Evolutionary conservation across 805 yeast genomes (phyloP).

Genomic region (Barnettozyma botsteinii): DNA sequence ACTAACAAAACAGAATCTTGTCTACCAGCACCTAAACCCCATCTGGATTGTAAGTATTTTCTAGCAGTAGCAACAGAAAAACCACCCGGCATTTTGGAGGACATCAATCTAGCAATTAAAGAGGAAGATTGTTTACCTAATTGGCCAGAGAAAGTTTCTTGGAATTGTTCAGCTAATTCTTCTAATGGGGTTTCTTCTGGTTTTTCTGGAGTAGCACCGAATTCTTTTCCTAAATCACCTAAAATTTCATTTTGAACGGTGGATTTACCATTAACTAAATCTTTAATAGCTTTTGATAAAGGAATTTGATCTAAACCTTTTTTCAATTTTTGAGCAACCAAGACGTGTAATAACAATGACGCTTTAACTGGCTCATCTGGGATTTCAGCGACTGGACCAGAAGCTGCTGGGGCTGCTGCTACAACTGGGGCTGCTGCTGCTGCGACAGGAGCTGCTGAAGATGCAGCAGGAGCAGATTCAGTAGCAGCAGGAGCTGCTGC

Average conservation of each 20-base stretch:
- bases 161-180: constrained; percentile 94
- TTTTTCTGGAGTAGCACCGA: constrained; percentile 96
- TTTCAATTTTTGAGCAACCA: constrained; percentile 94
- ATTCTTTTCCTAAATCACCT: constrained; percentile 98
- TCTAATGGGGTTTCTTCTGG: constrained; percentile 97
- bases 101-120: constrained; percentile 81
- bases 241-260: constrained; percentile 97
- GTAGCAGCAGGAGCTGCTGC: constrained; percentile 29
- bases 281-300: constrained; percentile 89
- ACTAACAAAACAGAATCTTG: constrained; percentile 84
- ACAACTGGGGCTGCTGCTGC: constrained; percentile 55
- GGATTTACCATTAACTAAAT: constrained; percentile 96
- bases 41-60: constrained; percentile 84
- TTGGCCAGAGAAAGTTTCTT: constrained; percentile 80
- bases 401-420: constrained; percentile 56
- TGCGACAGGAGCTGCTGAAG: constrained; percentile 52
- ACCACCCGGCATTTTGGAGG: constrained; percentile 99
- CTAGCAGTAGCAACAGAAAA: constrained; percentile 88
- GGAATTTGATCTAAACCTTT: constrained; percentile 83
- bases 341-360: constrained; percentile 69
- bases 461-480: constrained; percentile 45
- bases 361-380: constrained; percentile 92
- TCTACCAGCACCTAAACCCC: constrained; percentile 91
- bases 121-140: constrained; percentile 93
- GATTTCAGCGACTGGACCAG: constrained; percentile 77